Evolutionary conservation across 1,284 basidiomycete genomes (phyloP).

Genomic region (Blastosporella zonata): DNA sequence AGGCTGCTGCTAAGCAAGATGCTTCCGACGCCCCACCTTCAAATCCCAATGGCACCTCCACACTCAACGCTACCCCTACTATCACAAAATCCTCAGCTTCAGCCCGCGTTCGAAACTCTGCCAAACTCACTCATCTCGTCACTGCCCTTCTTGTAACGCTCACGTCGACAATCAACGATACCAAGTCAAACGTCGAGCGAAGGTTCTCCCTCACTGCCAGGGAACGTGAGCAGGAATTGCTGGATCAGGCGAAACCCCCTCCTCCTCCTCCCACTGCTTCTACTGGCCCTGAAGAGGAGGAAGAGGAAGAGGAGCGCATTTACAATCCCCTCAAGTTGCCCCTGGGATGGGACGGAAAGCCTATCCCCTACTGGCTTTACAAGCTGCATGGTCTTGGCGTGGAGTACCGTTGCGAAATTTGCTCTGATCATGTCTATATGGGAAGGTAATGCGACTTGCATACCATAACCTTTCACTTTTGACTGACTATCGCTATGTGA

Average conservation of each 20-base stretch:
- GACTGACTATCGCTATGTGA: slow-evolving; percentile 12
- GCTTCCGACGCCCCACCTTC: slow-evolving; percentile 48
- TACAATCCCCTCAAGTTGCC: slow-evolving; percentile 98
- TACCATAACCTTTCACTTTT: neutral
- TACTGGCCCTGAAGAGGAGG: slow-evolving; percentile 69
- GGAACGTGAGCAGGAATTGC: slow-evolving; percentile 90
- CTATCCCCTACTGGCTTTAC: slow-evolving; percentile 98
- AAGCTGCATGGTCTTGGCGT: slow-evolving; percentile 97
- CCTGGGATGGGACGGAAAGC: slow-evolving; percentile 97
- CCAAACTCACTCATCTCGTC: slow-evolving; percentile 71
- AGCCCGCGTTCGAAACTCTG: slow-evolving; percentile 66
- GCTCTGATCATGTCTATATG: slow-evolving; percentile 94
- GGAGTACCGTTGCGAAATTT: slow-evolving; percentile 98
- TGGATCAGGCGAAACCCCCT: slow-evolving; percentile 78
- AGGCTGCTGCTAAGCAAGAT: slow-evolving; percentile 77
- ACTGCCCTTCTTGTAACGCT: slow-evolving; percentile 67
- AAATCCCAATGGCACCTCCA: slow-evolving; percentile 60
- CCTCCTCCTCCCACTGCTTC: slow-evolving; percentile 52
- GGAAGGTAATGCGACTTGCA: slow-evolving; percentile 58
- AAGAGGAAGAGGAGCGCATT: slow-evolving; percentile 91
- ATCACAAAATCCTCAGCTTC: slow-evolving; percentile 40
- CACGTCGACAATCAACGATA: slow-evolving; percentile 75
- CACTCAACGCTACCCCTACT: slow-evolving; percentile 24
- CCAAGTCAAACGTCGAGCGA: slow-evolving; percentile 95
- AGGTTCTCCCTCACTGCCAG: slow-evolving; percentile 93